Base-by-base conservation (phyloP, 2,329 filamentous ascomycete species). In the Microcyclosporella mali region DNA sequence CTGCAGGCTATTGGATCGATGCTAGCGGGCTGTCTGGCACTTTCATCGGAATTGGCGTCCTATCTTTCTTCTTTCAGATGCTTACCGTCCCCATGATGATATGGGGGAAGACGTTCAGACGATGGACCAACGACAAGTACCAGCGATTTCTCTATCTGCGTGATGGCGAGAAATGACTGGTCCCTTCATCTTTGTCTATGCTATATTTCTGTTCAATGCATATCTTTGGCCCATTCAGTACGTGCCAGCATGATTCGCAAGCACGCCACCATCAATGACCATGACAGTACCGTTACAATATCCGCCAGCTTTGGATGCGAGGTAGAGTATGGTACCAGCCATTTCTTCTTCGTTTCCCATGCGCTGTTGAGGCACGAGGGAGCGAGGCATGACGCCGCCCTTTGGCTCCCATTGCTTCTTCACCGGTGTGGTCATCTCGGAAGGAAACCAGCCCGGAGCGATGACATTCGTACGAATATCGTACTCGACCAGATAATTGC, bases 281-380 rank as follows among this genome's bases (percentile, higher is more conserved):
- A 73, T 66, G 12, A 74, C 64, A 41, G 63, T 69, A 0, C 77
- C 77, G 57, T 79, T 79, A 38, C 73, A 64, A 58, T 78, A 79
- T 10, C 65, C 66, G 1, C 72, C 73, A 4, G 68, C 69, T 31
- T 70, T 72, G 2, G 70, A 68, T 8, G 74, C 68, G 40, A 78
- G 58, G 46, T 74, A 78, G 29, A 76, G 44, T 2, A 74, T 64
- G 12, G 73, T 61, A 11, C 70, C 73, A 0, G 68, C 68, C 25
- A 77, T 63, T 47, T 78, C 74, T 31, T 72, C 68, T 8, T 57
- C 52, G 6, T 38, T 49, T 2, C 60, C 59, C 59, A 62, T 61
- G 12, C 60, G 44, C 46, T 57, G 51, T 30, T 45, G 32, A 3
- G 60, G 60, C 14, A 61, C 60, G 15, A 62, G 38, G 17, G 52